Evolutionary conservation across 1,284 basidiomycete genomes (phyloP), one percentile per base, ranked within the genome.

Genomic region (Cerrena zonata): DNA sequence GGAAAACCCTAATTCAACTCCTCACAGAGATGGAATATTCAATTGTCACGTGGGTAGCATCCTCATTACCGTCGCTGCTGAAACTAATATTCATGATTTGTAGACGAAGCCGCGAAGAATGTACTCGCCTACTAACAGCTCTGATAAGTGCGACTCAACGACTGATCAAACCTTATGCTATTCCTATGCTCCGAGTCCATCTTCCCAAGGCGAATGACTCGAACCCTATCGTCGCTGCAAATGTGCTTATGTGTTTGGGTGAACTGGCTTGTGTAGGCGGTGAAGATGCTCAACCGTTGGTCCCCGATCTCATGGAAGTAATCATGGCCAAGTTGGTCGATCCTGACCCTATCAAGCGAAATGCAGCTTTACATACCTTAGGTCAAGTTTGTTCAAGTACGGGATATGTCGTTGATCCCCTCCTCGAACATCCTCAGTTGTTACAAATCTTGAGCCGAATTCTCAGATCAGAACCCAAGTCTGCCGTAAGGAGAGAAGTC

Each of bases 11-110:
- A 50, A 97, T 99, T 53, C 95, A 99, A 66, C 80, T 99, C 5
- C 76, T 99, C 49, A 99, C 96, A 0, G 96, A 99, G 69, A 74
- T 99, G 44, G 95, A 99, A 69, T 99, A 98, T 65, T 93, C 95
- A 2, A 94, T 89, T 2, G 86, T 92, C 49, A 82, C 83, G 89
- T 92, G 62, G 54, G 82, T 73, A 2, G 23, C 21, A 58, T 56
- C 5, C 41, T 22, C 24, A 15, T 18, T 39, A 5, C 13, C 13
- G 21, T 15, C n/a, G n/a, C n/a, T n/a, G n/a, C n/a, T n/a, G n/a
- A n/a, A n/a, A n/a, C n/a, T 41, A 2, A 47, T 44, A 27, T 10
- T 21, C 4, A 22, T 44, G 36, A 38, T 24, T 19, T 5, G 13
- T 39, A 88, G 82, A 58, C 84, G 86, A 24, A 91, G 86, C 61